Base-by-base conservation (phyloP, 352 stramenopile genomes). In the Elongisporangium anandrum region DNA sequence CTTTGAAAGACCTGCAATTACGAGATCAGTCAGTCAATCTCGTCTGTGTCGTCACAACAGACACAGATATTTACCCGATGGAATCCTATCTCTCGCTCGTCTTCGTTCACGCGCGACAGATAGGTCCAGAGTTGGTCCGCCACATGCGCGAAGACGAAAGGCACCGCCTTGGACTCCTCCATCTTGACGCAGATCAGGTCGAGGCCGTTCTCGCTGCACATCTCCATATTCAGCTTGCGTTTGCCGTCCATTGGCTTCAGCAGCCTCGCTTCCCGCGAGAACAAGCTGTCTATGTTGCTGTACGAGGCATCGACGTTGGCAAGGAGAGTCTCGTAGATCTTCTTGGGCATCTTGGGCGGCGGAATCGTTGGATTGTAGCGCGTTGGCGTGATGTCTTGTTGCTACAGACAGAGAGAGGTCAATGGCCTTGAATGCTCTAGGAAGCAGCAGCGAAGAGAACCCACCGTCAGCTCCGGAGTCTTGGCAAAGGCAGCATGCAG, bases 181-280 rank as follows among this genome's bases (percentile, higher is more conserved):
- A 85, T 68, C 45, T 85, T 67, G 39, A 85, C 64, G 24, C 64
- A 73, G 72, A 85, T 80, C 29, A 56, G 54, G 10, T 66, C 59
- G 29, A 41, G 29, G 1, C 29, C 29, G 52, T 57, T 64, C 45
- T 80, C 70, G 16, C 55, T 70, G 10, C 57, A 59, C 58, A 85
- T 73, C 51, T 80, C 69, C 67, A 82, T 77, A 41, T 78, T 80
- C 13, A 80, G 62, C n/a, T 71, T 78, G 19, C 67, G 60, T 52
- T 41, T 70, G 23, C 54, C 75, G 21, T 50, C 62, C 54, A 57
- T 52, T 26, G 19, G 72, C 52, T 54, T 54, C 23, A 39, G 64
- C 15, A 47, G 50, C 4, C 77, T 62, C 6, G 56, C 59, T 1
- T 65, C 62, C 26, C 73, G 60, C 16, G 77, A 55, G 19, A 82